A percentile compares a stretch with the other conserved stretches of the same genome.
Evolutionary conservation across 768 basidiomycete species (phyloP).

Genomic region (Solioccasus polychromus): DNA sequence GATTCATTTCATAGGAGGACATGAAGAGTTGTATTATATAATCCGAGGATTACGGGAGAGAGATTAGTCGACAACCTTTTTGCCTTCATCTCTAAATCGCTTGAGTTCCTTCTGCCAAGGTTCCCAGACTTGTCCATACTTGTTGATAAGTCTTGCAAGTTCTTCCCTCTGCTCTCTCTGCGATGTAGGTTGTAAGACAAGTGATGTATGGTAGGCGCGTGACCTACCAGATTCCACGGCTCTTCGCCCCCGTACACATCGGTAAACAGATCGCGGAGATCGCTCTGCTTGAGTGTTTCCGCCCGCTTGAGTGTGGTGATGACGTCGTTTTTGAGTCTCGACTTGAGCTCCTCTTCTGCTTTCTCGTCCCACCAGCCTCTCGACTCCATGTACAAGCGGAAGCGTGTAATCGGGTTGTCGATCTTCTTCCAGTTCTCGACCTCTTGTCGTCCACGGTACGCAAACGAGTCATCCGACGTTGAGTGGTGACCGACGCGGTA

Average conservation of each 20-base stretch:
- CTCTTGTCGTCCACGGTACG: slow-evolving; percentile 84
- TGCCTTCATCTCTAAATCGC: slow-evolving; percentile 71
- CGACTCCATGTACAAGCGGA: slow-evolving; percentile 82
- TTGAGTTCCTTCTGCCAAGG: slow-evolving; percentile 80
- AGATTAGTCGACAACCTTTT: slow-evolving; percentile 48
- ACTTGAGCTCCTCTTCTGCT: slow-evolving; percentile 71
- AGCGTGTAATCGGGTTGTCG: slow-evolving; percentile 83
- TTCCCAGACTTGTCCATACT: slow-evolving; percentile 85
- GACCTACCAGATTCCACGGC: slow-evolving; percentile 79
- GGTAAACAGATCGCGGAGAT: slow-evolving; percentile 78
- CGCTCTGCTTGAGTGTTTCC: slow-evolving; percentile 63
- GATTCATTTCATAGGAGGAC: too few relatives aligned
- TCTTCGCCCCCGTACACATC: slow-evolving; percentile 86
- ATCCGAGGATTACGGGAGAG: too few relatives aligned
- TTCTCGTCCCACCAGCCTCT: slow-evolving; percentile 80
- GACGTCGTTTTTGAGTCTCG: slow-evolving; percentile 66
- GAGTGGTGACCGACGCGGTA: slow-evolving; percentile 95
- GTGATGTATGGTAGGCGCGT: neutral
- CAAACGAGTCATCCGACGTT: slow-evolving; percentile 94
- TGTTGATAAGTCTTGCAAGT: slow-evolving; percentile 65
- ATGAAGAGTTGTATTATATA: too few relatives aligned
- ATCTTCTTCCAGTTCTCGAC: slow-evolving; percentile 91
- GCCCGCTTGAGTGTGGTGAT: slow-evolving; percentile 76
- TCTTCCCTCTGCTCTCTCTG: slow-evolving; percentile 86
- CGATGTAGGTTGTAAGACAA: neutral